Evolutionary conservation across 208 protist genomes (phyloP), one percentile per base, ranked within the genome.

Genomic region (Leishmania tropica): DNA sequence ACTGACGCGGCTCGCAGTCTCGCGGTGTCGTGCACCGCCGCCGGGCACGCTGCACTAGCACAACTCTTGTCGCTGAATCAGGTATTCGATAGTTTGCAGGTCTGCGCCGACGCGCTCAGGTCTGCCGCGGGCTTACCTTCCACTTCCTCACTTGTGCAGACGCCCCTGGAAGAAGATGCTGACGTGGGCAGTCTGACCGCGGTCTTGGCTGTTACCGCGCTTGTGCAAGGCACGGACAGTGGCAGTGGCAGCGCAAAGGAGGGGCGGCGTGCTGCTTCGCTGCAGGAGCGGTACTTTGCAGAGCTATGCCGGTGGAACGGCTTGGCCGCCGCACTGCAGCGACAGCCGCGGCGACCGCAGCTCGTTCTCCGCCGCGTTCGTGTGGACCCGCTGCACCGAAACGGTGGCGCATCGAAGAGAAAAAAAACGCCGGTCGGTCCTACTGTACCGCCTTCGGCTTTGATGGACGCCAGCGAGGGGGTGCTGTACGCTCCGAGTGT

Each of bases 271-370:
- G 17, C 56, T 35, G 17, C 21, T 1, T 82, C 74, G 24, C n/a
- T 86, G 31, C 83, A 86, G 62, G 78, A 68, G 21, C 42, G 45
- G 40, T 81, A 60, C 68, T 95, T 95, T 76, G 51, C 56, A 28
- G 54, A 85, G 48, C 71, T 93, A 21, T 93, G 90, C 76, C 65
- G 35, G 45, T 94, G 82, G 81, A 92, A 86, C 62, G 77, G 48
- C 6, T 76, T 95, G 65, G 92, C 90, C 0, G 83, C 76, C 42
- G 65, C 31, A 6, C 74, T 95, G 75, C 87, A 84, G 47, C 78
- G 78, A 35, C 60, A 65, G 28, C 84, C 91, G 62, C 85, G 89
- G 24, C 88, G 91, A 37, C 91, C 91, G 45, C 89, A 92, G 73
- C 47, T 83, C 21, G 45, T 89, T 67, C 79, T 88, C 19, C 78